A percentile compares a stretch with the other conserved stretches of the same genome.
These are phyloP conservation scores for Phaseolus lunatus DNA, from an alignment of 306 rosid genomes.

Conservation along the genomic window DNA sequence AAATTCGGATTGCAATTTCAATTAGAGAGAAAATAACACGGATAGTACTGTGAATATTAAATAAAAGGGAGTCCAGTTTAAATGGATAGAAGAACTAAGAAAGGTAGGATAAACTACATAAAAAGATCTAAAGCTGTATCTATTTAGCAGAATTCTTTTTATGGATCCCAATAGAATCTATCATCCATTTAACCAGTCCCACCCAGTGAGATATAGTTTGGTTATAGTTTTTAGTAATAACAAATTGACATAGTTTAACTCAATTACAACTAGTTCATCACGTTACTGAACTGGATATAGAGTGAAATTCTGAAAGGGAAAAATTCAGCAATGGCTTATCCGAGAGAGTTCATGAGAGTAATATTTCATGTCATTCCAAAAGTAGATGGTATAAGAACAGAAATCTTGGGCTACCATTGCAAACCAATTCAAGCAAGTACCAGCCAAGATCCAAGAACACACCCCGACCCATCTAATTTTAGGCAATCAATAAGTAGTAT, in stretches of 20 bases:
- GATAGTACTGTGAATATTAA: neutral
- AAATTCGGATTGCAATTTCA: constrained; percentile 5
- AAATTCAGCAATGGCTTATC: constrained; percentile 25
- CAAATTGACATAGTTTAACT: constrained; percentile 1
- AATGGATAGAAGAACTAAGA: constrained; percentile 2
- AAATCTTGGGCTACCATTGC: neutral
- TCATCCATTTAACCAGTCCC: neutral
- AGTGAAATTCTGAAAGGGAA: constrained; percentile 12
- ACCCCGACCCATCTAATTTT: neutral
- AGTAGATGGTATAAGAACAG: constrained; percentile 1
- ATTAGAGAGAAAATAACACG: neutral
- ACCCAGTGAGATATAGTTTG: neutral
- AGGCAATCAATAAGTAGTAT: neutral
- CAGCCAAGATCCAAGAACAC: neutral
- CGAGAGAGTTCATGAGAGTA: constrained; percentile 1
- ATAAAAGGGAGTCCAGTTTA: neutral
- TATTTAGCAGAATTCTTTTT: neutral
- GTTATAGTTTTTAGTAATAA: neutral
- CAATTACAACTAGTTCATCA: neutral
- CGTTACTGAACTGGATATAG: constrained; percentile 16
- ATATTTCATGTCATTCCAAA: neutral
- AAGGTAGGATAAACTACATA: neutral
- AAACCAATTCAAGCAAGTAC: constrained; percentile 25
- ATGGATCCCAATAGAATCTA: neutral
- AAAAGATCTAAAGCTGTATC: neutral